A percentile compares a stretch with the other conserved stretches of the same genome.
phyloP scores from a whole-genome alignment of 163 green algal genomes.

The Scenedesmus sp. region DNA sequence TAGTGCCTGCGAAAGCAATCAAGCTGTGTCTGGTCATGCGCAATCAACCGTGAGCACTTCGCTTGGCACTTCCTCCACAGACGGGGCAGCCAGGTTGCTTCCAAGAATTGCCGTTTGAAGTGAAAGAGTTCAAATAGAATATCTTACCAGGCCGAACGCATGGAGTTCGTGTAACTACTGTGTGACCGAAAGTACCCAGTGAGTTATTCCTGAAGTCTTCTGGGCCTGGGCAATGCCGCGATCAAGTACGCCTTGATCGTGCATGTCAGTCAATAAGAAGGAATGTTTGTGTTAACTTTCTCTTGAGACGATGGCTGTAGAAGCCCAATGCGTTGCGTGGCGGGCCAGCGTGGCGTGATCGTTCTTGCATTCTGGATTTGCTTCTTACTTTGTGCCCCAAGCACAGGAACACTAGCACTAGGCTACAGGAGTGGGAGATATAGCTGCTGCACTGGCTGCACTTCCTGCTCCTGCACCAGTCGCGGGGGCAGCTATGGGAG shows the following conservation, averaged over 20 bases:
- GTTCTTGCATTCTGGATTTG: background rate
- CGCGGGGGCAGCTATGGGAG: background rate
- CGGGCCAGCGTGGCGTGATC: background rate
- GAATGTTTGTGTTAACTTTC: background rate
- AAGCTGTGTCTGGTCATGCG: background rate
- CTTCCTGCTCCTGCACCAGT: background rate
- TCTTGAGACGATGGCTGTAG: background rate
- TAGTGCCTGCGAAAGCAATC: background rate
- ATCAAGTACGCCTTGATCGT: background rate
- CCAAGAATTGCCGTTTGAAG: background rate
- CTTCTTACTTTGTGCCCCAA: background rate
- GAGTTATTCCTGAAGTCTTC: background rate
- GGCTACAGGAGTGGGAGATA: background rate
- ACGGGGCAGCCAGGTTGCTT: no score
- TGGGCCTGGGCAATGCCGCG: background rate
- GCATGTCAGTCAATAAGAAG: background rate
- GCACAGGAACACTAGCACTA: background rate
- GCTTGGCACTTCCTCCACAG: background rate
- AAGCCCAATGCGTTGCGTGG: background rate
- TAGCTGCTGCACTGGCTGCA: background rate
- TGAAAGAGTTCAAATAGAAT: background rate
- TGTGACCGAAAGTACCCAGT: background rate
- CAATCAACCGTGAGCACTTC: background rate
- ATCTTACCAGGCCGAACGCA: no score
- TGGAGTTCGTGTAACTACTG: background rate